Conservation (phyloP, 306 rosid species). For the Cucumis cinereus region DNA sequence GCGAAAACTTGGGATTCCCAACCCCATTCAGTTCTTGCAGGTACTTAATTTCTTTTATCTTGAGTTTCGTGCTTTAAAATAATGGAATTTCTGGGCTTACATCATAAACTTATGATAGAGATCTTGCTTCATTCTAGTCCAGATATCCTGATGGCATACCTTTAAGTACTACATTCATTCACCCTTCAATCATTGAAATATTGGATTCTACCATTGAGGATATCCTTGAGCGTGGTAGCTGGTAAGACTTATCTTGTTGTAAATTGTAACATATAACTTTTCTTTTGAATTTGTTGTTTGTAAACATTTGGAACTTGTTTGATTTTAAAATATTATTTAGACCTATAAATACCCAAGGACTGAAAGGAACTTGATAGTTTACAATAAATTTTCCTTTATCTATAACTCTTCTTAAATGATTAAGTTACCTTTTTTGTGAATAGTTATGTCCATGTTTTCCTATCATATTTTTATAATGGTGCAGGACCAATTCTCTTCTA, state of each 20-base stretch:
- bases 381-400: not conserved
- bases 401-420: not conserved
- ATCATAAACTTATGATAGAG: slow-evolving; percentile 2
- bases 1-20: slow-evolving; percentile 84
- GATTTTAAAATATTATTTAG: not conserved
- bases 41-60: slow-evolving; percentile 45
- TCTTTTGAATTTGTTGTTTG: not conserved
- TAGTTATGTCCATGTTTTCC: not conserved
- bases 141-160: slow-evolving; percentile 94
- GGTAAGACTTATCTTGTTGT: slow-evolving; percentile 38
- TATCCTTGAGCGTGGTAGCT: slow-evolving; percentile 74
- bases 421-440: not conserved
- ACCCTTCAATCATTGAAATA: slow-evolving; percentile 86
- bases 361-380: not conserved
- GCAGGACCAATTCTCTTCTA: slow-evolving; percentile 88
- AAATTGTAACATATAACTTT: not conserved
- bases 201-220: slow-evolving; percentile 88
- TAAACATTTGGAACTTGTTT: not conserved
- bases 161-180: slow-evolving; percentile 67
- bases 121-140: slow-evolving; percentile 62
- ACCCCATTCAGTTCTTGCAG: slow-evolving; percentile 92
- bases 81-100: slow-evolving; percentile 9
- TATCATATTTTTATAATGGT: slow-evolving; percentile 8
- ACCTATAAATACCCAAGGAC: not conserved
- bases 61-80: slow-evolving; percentile 7